These are phyloP conservation scores for Gleditsia sinensis DNA, from an alignment of 306 rosid genomes.

Conservation along the genomic window DNA sequence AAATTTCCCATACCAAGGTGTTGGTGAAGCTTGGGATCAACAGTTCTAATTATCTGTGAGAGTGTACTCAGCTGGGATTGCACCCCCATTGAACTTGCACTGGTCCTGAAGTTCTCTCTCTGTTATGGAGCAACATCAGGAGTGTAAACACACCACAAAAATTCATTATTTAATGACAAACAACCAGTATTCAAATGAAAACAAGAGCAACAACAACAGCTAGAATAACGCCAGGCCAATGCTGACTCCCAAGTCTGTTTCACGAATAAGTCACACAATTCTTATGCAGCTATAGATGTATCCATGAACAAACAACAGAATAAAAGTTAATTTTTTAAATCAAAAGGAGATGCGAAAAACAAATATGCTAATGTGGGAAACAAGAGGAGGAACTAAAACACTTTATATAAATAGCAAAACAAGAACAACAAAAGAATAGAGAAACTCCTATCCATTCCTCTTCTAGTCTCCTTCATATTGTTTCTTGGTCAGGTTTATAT, in stretches of 20 bases:
- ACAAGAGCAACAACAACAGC: not conserved
- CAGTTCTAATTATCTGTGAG: conserved; percentile 84
- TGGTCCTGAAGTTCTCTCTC: conserved; percentile 90
- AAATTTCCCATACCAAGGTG: conserved; percentile 74
- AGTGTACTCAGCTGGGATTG: conserved; percentile 88
- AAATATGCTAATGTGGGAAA: not conserved
- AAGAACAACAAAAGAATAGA: not conserved
- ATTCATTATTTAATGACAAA: conserved; percentile 15
- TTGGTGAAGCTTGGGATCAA: conserved; percentile 96
- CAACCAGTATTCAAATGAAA: conserved; percentile 19
- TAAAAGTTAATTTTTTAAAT: not conserved
- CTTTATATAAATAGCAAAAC: not conserved
- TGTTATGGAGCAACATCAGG: conserved; percentile 45
- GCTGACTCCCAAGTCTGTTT: not conserved
- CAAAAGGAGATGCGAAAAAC: not conserved
- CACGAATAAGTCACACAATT: not conserved
- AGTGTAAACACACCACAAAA: conserved; percentile 36
- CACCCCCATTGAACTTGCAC: conserved; percentile 81
- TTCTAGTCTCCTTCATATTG: not conserved
- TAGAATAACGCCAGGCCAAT: not conserved
- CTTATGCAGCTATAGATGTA: not conserved
- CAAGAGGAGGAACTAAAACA: not conserved
- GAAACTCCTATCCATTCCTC: not conserved
- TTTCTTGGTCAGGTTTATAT: not conserved
- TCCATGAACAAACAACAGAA: not conserved